Conservation (phyloP, 176 grass and related monocot species). For the Oryza glaberrima region DNA sequence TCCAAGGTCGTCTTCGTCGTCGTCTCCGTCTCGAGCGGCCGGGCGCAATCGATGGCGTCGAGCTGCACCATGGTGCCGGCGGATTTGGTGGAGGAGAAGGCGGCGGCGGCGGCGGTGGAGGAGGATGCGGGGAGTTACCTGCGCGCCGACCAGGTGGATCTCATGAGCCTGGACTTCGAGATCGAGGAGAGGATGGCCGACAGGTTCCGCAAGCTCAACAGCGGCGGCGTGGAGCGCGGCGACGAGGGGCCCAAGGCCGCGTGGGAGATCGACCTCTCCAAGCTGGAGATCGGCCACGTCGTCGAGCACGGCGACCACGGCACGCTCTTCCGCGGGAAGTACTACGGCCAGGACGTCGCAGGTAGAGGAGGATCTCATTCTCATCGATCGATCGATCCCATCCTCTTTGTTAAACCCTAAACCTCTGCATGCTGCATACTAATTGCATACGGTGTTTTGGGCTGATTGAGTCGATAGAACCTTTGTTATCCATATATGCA, state of each 20-base stretch:
- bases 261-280: background rate
- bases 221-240: background rate
- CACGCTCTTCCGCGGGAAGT: background rate
- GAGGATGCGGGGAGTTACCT: background rate
- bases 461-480: too few species aligned
- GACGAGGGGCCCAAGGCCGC: background rate
- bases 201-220: background rate
- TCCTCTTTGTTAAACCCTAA: too few species aligned
- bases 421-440: too few species aligned
- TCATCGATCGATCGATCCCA: background rate
- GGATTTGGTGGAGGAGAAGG: background rate
- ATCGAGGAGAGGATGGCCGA: background rate
- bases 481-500: too few species aligned
- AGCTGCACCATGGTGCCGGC: background rate
- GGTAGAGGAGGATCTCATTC: background rate
- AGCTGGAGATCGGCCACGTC: background rate
- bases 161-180: background rate
- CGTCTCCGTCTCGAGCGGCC: too few species aligned
- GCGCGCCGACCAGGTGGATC: background rate
- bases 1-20: too few species aligned
- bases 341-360: background rate
- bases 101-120: background rate
- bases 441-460: too few species aligned
- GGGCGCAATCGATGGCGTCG: background rate
- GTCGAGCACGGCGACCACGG: background rate